phyloP scores from a whole-genome alignment of 2,329 filamentous ascomycete species.

The Penicillium sp. region DNA sequence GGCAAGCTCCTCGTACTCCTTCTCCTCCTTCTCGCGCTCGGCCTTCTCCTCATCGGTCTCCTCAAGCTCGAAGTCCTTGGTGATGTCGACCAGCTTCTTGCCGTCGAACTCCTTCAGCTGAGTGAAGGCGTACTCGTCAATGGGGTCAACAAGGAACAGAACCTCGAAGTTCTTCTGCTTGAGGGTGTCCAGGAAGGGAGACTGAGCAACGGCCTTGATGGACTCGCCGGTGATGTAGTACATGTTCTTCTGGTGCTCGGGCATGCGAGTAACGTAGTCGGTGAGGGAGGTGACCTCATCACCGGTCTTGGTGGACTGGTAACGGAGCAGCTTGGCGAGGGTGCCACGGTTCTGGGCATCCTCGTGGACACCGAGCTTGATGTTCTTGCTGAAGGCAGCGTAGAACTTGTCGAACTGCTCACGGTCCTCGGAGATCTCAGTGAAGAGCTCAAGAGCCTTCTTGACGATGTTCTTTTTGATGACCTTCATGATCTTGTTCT shows the following conservation, averaged over 20 bases:
- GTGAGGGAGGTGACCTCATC: slow-evolving; percentile 91
- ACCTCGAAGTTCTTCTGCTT: slow-evolving; percentile 99
- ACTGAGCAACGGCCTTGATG: slow-evolving; percentile 96
- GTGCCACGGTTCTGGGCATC: slow-evolving; percentile 92
- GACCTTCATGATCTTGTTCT: slow-evolving; percentile 99
- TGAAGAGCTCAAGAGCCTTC: slow-evolving; percentile 99
- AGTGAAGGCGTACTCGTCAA: slow-evolving; percentile 99
- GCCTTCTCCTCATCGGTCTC: slow-evolving; percentile 99
- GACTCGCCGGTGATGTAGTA: slow-evolving; percentile 99
- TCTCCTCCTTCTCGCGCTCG: slow-evolving; percentile 91
- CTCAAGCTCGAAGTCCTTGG: slow-evolving; percentile 99
- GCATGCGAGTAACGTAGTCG: slow-evolving; percentile 99
- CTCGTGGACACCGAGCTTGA: slow-evolving; percentile 99
- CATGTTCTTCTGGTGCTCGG: slow-evolving; percentile 99
- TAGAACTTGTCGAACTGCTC: slow-evolving; percentile 99
- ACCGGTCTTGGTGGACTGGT: slow-evolving; percentile 98
- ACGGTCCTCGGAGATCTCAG: slow-evolving; percentile 98
- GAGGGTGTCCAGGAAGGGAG: slow-evolving; percentile 97
- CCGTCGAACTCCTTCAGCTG: slow-evolving; percentile 99
- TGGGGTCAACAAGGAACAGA: slow-evolving; percentile 98
- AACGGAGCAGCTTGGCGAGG: slow-evolving; percentile 98
- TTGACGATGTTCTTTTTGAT: slow-evolving; percentile 99
- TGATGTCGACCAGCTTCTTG: slow-evolving; percentile 99
- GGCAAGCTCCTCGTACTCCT: slow-evolving; percentile 92
- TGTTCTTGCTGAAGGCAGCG: slow-evolving; percentile 98